A percentile compares a stretch with the other conserved stretches of the same genome.
These are phyloP conservation scores for Tetrahymena thermophila DNA, from an alignment of 73 alveolate genomes.

Conservation along the genomic window DNA sequence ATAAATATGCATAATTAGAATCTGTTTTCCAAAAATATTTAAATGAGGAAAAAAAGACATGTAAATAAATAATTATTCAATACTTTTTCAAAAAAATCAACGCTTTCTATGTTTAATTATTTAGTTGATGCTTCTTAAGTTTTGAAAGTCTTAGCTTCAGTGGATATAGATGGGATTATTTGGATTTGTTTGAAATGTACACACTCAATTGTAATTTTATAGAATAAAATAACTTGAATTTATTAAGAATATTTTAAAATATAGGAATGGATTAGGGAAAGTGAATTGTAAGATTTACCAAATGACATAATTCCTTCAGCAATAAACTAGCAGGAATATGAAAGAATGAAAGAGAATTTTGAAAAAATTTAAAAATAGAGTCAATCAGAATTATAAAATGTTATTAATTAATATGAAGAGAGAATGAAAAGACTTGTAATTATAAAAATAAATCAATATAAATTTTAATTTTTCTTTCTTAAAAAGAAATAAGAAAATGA, in stretches of 20 bases:
- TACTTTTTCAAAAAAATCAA: background rate
- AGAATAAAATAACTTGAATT: background rate
- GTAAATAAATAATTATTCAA: background rate
- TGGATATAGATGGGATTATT: background rate
- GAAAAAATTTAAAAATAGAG: background rate
- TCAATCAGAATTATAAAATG: background rate
- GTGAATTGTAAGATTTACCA: background rate
- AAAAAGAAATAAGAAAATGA: background rate
- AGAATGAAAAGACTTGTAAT: background rate
- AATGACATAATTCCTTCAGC: background rate
- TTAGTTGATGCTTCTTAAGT: background rate
- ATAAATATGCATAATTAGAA: background rate
- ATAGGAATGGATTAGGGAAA: background rate
- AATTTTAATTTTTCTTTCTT: background rate
- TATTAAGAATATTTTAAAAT: background rate
- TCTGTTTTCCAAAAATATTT: background rate
- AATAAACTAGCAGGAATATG: background rate
- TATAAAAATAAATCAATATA: background rate
- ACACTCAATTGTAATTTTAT: background rate
- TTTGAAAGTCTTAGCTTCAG: background rate
- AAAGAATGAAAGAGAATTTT: background rate
- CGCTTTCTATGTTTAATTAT: background rate
- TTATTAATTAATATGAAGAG: background rate
- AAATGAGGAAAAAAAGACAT: background rate
- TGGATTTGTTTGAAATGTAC: background rate